A percentile compares a stretch with the other conserved stretches of the same genome.
Conservation (phyloP, 1,284 basidiomycete genomes). For the Vanrija sp. region DNA sequence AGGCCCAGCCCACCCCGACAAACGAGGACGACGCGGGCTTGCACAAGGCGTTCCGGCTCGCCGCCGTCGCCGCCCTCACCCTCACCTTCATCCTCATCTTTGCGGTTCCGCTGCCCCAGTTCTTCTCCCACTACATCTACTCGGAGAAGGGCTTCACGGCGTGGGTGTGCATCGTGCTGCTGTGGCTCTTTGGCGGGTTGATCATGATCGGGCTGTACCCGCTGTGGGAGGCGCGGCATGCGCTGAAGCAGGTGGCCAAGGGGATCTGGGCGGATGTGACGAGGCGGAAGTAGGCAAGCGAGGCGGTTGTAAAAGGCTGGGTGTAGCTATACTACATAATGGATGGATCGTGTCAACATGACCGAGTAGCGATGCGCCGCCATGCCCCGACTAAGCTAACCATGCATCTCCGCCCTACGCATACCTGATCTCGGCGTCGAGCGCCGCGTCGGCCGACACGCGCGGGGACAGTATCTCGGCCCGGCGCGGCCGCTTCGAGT, state of each 20-base stretch:
- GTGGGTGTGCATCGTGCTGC: slow-evolving; percentile 63
- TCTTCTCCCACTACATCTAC: slow-evolving; percentile 72
- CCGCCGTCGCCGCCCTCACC: slow-evolving; percentile 63
- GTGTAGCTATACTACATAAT: too few species aligned
- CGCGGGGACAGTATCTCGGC: too few species aligned
- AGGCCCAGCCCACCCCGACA: slow-evolving; percentile 6
- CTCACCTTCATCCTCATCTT: slow-evolving; percentile 51
- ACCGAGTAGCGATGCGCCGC: too few species aligned
- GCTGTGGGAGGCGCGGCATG: slow-evolving; percentile 71
- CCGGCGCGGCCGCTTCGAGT: too few species aligned
- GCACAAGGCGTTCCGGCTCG: slow-evolving; percentile 69
- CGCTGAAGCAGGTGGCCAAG: slow-evolving; percentile 56
- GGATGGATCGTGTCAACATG: too few species aligned
- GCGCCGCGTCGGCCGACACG: too few species aligned
- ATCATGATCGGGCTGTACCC: slow-evolving; percentile 77
- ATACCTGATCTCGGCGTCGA: too few species aligned
- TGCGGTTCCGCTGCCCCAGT: slow-evolving; percentile 76
- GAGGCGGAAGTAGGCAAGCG: background rate
- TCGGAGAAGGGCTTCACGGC: slow-evolving; percentile 63
- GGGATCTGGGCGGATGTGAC: slow-evolving; percentile 11
- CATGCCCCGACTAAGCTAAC: too few species aligned
- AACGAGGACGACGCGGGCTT: slow-evolving; percentile 46
- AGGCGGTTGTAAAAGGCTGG: too few species aligned
- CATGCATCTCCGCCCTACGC: too few species aligned
- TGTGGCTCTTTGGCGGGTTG: slow-evolving; percentile 75